Evolutionary conservation across 2,329 filamentous ascomycete species (phyloP).

Genomic region (Cadophora gregata): DNA sequence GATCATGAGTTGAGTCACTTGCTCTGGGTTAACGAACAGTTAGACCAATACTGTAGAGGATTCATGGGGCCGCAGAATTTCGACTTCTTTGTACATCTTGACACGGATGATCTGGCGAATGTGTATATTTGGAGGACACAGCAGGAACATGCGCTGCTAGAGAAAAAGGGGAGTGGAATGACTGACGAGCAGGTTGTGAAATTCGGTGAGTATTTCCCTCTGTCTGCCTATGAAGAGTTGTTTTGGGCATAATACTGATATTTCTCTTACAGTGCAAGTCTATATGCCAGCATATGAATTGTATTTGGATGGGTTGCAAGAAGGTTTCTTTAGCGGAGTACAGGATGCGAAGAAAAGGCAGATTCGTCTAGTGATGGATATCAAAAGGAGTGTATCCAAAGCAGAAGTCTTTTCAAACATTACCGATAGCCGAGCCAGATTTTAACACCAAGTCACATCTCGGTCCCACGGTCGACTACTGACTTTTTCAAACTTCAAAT

Average conservation of each 20-base stretch:
- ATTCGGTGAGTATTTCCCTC: slow-evolving; percentile 8
- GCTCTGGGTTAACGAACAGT: slow-evolving; percentile 2
- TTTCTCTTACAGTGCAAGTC: background rate
- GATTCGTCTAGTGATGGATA: slow-evolving; percentile 9
- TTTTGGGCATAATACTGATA: background rate
- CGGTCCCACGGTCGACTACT: background rate
- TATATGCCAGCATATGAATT: slow-evolving; percentile 21
- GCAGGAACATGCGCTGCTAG: slow-evolving; percentile 11
- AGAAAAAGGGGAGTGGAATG: slow-evolving; percentile 11
- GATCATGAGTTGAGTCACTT: slow-evolving; percentile 3
- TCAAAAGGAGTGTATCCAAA: background rate
- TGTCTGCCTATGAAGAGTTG: background rate
- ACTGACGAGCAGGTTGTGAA: slow-evolving; percentile 13
- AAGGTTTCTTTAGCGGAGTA: slow-evolving; percentile 9
- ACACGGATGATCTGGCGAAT: slow-evolving; percentile 12
- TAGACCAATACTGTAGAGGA: background rate
- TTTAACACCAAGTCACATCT: background rate
- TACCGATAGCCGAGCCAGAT: background rate
- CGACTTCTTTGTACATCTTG: slow-evolving; percentile 13
- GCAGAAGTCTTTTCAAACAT: background rate
- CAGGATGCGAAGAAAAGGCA: background rate
- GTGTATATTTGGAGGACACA: slow-evolving; percentile 20
- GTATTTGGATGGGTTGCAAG: slow-evolving; percentile 6
- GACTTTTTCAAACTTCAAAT: background rate
- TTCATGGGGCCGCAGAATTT: slow-evolving; percentile 21